Percentiles rank a stretch among this genome's conserved stretches.
Conservation (phyloP, 78 protist genomes). For the Dictyostelium purpureum region DNA sequence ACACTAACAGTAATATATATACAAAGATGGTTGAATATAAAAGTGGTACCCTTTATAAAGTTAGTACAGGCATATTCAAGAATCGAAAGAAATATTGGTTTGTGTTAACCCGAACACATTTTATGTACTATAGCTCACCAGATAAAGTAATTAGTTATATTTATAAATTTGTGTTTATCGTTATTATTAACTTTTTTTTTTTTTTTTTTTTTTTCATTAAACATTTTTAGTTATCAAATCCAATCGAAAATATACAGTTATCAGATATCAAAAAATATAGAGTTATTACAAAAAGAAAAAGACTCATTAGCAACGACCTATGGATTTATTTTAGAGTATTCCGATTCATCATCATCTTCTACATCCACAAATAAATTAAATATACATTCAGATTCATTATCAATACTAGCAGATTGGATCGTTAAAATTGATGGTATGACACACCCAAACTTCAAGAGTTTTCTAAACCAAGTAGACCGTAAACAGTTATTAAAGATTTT, state of each 20-base stretch:
- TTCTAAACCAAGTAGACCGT: conserved; percentile 30
- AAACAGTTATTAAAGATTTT: conserved; percentile 35
- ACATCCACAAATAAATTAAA: neutral
- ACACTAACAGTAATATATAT: neutral
- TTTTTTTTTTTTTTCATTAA: neutral
- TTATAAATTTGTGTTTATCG: neutral
- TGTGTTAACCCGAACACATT: conserved; percentile 44
- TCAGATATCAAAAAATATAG: conserved; percentile 35
- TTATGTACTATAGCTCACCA: conserved; percentile 43
- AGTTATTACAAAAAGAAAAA: conserved; percentile 44
- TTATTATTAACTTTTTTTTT: neutral
- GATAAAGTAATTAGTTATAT: conserved; percentile 33
- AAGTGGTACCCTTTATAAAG: conserved; percentile 45
- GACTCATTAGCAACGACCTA: conserved; percentile 13
- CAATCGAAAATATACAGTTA: conserved; percentile 49
- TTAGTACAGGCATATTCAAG: conserved; percentile 68
- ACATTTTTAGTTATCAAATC: conserved; percentile 12
- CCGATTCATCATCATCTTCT: neutral
- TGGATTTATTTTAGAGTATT: conserved; percentile 32
- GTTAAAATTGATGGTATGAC: conserved; percentile 52
- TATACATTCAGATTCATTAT: conserved; percentile 24
- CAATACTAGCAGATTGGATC: conserved; percentile 63
- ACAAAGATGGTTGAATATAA: conserved; percentile 43
- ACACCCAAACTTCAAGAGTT: conserved; percentile 30
- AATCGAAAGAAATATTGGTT: conserved; percentile 67